Base-by-base conservation (phyloP, 2,329 filamentous ascomycete species). In the Mycosphaerella sp. region DNA sequence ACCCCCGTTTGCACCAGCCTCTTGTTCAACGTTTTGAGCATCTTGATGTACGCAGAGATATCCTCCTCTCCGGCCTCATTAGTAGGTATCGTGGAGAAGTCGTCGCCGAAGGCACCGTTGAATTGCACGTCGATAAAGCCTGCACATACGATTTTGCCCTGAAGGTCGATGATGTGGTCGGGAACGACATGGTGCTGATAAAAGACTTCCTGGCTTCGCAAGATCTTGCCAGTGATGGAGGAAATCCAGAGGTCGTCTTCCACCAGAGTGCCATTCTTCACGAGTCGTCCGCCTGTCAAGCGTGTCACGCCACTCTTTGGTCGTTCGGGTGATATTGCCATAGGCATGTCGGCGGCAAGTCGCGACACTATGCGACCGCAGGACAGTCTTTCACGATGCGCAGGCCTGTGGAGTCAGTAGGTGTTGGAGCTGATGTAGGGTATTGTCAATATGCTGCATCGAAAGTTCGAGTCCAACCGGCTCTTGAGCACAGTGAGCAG, bases 41-140 rank as follows among this genome's bases (percentile, higher is more conserved):
- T 83, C 69, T 88, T 85, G 54, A 81, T 80, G 65, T 95, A 95
- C 48, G 80, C 77, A 31, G 77, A 73, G 71, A 80, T 82, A 46
- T 67, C 64, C 23, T 63, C 51, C 12, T 43, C 31, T n/a, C 54
- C 50, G 14, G 43, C 45, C 7, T 43, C 43, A 12, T 48, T 53
- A 4, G 14, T 43, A n/a, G 87, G 82, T 8, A 89, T 77, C 1
- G 83, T 82, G 2, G 89, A 93, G 70, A 95, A 95, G 74, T 95
- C 92, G 76, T 95, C 95, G 53, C 90, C 90, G 65, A 90, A 92
- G 8, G 87, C 90, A 45, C 91, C 91, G 66, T 96, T 96, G 62
- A 96, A 83, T 71, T 96, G 91, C 49, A 86, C 86, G 62, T 96
- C 91, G 63, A 96, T 93, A 67, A 96, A 79, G 26, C 91, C 91